These are phyloP conservation scores for Aspergillus sparsus DNA, from an alignment of 495 filamentous ascomycete genomes.

Conservation along the genomic window DNA sequence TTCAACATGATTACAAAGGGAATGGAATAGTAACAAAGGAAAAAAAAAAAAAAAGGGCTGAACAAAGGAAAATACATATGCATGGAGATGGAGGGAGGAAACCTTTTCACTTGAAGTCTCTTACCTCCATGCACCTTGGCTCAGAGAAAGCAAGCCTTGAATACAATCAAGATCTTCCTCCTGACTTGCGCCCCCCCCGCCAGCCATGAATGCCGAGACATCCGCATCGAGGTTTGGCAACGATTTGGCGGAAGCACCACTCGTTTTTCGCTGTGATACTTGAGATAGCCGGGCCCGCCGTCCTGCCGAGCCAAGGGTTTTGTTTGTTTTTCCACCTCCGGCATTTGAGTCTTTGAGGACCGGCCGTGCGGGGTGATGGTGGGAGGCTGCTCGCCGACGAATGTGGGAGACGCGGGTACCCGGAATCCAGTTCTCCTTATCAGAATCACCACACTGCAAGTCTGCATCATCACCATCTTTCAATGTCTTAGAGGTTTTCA, in stretches of 20 bases:
- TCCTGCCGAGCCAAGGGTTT: conserved; percentile 28
- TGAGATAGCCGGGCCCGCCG: conserved; percentile 42
- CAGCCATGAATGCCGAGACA: conserved; percentile 68
- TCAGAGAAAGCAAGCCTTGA: conserved; percentile 74
- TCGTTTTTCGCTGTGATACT: conserved; percentile 19
- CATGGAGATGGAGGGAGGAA: conserved; percentile 9
- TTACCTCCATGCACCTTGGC: conserved; percentile 62
- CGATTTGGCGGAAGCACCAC: conserved; percentile 30
- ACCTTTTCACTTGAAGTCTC: conserved; percentile 9
- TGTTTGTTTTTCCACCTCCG: conserved; percentile 30
- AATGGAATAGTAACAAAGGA: conserved; percentile 30
- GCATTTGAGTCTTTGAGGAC: conserved; percentile 50
- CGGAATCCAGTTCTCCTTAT: conserved; percentile 91
- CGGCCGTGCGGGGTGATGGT: conserved; percentile 37
- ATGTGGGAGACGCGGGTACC: conserved; percentile 46
- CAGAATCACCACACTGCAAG: conserved; percentile 67
- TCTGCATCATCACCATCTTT: conserved; percentile 39
- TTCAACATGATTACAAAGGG: conserved; percentile 31
- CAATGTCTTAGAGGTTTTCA: conserved; percentile 35
- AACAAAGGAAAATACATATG: conserved; percentile 25
- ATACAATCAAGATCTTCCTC: conserved; percentile 76
- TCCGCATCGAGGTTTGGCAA: conserved; percentile 52
- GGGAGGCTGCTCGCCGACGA: conserved; percentile 40
- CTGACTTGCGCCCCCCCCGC: conserved; percentile 58
- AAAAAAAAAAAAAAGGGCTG: conserved; percentile 17